Evolutionary conservation across 305 asterid genomes (phyloP), one percentile per base, ranked within the genome.

Genomic region (Fraxinus nigra): DNA sequence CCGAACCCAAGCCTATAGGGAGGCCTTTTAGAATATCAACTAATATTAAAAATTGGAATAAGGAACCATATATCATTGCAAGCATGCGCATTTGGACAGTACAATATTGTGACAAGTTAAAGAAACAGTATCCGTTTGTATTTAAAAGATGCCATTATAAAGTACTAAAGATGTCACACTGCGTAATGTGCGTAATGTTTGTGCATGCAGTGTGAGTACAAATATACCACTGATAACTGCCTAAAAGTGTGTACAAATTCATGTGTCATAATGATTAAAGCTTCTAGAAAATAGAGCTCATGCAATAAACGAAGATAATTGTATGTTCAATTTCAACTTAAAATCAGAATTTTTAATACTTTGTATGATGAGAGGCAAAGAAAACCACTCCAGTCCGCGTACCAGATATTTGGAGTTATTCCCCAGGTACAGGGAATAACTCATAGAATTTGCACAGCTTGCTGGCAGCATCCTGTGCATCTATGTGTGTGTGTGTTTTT

Each of bases 201-300:
- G 26, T 18, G 65, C 65, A 56, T 56, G 65, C 65, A 56, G 4
- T 18, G 26, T 6, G 65, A 6, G 65, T 18, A 51, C 61, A 16
- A 5, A 51, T 14, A 51, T 51, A 16, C 22, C 54, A 43, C 69
- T 28, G 69, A 5, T 9, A 13, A 76, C 7, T 56, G 81, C 74
- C 16, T 2, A 77, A 78, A 79, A 79, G 77, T 67, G 46, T 79
- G 61, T 54, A 75, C 18, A 32, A 65, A 76, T 32, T 75, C 65
- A 18, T 6, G 65, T 63, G 51, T 28, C 14, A 34, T 61, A 82
- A 46, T 85, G 85, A 79, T 73, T 80, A 83, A 83, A 83, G 79
- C 56, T 83, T 78, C 4, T 82, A 54, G 85, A 84, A 79, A 75
- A 30, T 78, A 70, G 84, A 84, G 87, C 83, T 76, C 82, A 75